These are phyloP conservation scores for Ustilago shanxiensis DNA, from an alignment of 1,284 basidiomycete genomes.

Conservation along the genomic window DNA sequence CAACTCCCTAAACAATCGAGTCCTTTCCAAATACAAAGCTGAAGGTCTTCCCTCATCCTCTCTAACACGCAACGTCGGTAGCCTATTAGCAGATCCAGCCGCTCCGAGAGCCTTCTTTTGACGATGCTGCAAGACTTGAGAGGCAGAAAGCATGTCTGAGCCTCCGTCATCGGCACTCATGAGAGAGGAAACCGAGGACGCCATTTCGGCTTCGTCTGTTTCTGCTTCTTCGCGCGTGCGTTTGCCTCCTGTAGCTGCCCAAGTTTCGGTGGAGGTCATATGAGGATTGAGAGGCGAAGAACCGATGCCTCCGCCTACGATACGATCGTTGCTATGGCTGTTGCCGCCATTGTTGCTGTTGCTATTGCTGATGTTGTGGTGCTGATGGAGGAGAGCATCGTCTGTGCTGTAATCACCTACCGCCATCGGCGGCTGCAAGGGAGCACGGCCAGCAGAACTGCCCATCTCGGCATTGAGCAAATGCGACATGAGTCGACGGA, in stretches of 20 bases:
- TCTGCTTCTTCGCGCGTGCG: slow-evolving; percentile 41
- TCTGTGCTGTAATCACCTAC: slow-evolving; percentile 15
- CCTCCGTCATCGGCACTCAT: slow-evolving; percentile 41
- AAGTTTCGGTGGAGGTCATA: slow-evolving; percentile 6
- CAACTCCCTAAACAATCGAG: slow-evolving; percentile 62
- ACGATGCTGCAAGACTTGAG: slow-evolving; percentile 38
- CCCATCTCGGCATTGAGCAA: slow-evolving; percentile 52
- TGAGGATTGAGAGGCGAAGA: slow-evolving; percentile 40
- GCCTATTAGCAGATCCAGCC: neutral
- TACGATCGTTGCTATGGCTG: neutral
- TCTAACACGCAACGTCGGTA: slow-evolving; percentile 23
- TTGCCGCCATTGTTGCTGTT: neutral
- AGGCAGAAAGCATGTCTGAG: slow-evolving; percentile 48
- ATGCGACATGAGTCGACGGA: slow-evolving; percentile 68
- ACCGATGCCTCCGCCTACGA: slow-evolving; percentile 18
- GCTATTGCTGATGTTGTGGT: too few relatives aligned
- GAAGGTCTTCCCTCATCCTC: slow-evolving; percentile 39
- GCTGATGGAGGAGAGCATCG: slow-evolving; percentile 13
- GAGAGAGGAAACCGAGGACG: slow-evolving; percentile 38
- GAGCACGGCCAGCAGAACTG: neutral
- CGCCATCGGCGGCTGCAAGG: neutral
- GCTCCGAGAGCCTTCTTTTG: slow-evolving; percentile 10
- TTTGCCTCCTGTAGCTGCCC: slow-evolving; percentile 36
- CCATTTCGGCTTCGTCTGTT: slow-evolving; percentile 48
- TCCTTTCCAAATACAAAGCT: slow-evolving; percentile 54